Conservation (phyloP, 2,329 filamentous ascomycete genomes). For the Ceratocystis papillata region DNA sequence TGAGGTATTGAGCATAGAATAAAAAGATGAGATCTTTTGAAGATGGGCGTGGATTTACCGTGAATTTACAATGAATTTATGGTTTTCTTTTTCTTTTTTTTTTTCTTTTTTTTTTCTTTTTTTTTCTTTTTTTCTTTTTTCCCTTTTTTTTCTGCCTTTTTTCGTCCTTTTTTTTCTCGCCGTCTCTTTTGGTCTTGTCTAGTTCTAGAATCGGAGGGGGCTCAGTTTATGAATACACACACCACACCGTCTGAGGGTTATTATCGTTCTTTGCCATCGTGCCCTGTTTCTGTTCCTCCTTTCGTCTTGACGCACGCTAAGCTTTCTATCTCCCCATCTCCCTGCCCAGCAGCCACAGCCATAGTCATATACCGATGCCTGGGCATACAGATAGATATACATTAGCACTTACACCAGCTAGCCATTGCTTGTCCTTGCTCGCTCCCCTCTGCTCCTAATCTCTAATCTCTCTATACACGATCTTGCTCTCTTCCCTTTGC, state of each 20-base stretch:
- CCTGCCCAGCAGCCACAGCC: background rate
- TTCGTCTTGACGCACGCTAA: background rate
- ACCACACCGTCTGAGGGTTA: background rate
- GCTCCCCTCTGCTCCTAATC: background rate
- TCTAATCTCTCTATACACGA: background rate
- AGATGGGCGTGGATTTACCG: background rate
- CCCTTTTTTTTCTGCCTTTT: no score
- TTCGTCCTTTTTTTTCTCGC: background rate
- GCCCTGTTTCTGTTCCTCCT: constrained; percentile 4
- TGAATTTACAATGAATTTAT: background rate
- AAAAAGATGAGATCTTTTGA: constrained; percentile 4
- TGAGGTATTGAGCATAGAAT: background rate
- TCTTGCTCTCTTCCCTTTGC: background rate
- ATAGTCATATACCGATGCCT: background rate
- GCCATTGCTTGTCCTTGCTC: background rate
- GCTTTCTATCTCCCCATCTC: background rate
- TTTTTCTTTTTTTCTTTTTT: background rate
- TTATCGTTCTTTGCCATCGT: background rate
- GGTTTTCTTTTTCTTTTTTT: background rate
- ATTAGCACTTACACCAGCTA: background rate
- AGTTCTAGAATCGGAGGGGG: background rate
- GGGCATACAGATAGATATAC: background rate
- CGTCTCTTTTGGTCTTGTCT: background rate
- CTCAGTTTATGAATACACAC: background rate
- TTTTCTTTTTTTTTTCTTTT: background rate